phyloP scores from a whole-genome alignment of 2,329 filamentous ascomycete species.

The Alternaria ventricosa region DNA sequence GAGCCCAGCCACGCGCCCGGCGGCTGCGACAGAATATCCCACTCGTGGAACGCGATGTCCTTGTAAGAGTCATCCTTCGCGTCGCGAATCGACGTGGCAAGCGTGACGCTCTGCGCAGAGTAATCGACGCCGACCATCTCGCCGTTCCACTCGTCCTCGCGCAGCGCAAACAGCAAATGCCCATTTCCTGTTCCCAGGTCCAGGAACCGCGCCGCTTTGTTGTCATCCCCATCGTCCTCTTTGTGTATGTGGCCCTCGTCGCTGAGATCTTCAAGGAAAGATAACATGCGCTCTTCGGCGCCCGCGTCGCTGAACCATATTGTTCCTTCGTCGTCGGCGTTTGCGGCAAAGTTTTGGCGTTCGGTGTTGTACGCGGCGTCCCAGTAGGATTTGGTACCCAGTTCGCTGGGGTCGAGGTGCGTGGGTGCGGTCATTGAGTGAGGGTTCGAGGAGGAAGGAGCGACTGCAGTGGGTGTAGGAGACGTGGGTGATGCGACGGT shows the following conservation, averaged over 20 bases:
- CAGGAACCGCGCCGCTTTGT: constrained; percentile 61
- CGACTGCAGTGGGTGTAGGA: neutral
- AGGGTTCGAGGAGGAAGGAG: neutral
- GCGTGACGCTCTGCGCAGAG: constrained; percentile 72
- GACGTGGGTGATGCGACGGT: neutral
- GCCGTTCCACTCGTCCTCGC: constrained; percentile 71
- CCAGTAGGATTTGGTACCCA: constrained; percentile 78
- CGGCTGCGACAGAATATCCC: constrained; percentile 57
- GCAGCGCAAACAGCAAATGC: constrained; percentile 82
- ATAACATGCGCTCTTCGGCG: constrained; percentile 80
- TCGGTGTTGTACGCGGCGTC: constrained; percentile 74
- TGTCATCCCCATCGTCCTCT: constrained; percentile 30
- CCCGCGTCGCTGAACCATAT: constrained; percentile 96
- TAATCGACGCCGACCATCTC: constrained; percentile 89
- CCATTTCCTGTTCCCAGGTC: constrained; percentile 96
- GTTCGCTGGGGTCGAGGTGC: constrained; percentile 73
- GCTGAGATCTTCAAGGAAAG: constrained; percentile 64
- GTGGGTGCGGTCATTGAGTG: constrained; percentile 26
- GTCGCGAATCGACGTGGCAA: constrained; percentile 70
- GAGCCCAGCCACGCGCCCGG: constrained; percentile 63
- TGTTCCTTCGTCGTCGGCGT: constrained; percentile 82
- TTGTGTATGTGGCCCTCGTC: constrained; percentile 55
- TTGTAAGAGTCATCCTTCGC: constrained; percentile 34
- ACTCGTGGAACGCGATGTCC: constrained; percentile 58
- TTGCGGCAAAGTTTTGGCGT: constrained; percentile 71